These are phyloP conservation scores for Primulina tabacum DNA, from an alignment of 257 asterid species.

Conservation along the genomic window DNA sequence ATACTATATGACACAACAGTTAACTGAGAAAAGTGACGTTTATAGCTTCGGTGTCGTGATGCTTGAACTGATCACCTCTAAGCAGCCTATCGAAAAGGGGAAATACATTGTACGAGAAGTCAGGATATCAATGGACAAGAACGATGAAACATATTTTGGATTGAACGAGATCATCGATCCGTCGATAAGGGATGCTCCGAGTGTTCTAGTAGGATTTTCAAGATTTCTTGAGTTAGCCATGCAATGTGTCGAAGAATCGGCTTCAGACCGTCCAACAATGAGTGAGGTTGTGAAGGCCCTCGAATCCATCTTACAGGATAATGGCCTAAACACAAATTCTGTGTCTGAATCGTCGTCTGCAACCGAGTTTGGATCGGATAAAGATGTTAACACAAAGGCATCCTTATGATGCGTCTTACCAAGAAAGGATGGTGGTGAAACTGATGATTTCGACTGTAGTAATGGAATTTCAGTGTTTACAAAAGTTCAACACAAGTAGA, in stretches of 20 bases:
- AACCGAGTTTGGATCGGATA: conserved; percentile 59
- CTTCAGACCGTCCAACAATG: conserved; percentile 85
- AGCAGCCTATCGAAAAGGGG: conserved; percentile 88
- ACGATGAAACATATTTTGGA: conserved; percentile 57
- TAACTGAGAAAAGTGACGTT: conserved; percentile 87
- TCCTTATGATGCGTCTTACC: conserved; percentile 37
- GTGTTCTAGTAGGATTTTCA: conserved; percentile 47
- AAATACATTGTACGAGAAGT: conserved; percentile 81
- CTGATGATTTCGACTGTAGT: not conserved
- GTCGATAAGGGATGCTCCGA: conserved; percentile 37
- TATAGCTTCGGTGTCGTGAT: conserved; percentile 94
- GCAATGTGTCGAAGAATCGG: conserved; percentile 89
- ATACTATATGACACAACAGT: conserved; percentile 86
- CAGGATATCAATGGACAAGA: conserved; percentile 46
- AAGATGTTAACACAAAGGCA: conserved; percentile 35
- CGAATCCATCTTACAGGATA: conserved; percentile 64
- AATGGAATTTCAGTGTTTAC: not conserved
- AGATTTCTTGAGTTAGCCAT: conserved; percentile 72
- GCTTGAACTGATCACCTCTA: conserved; percentile 86
- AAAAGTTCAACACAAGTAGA: not conserved
- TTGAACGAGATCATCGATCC: conserved; percentile 64
- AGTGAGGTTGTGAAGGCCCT: conserved; percentile 72
- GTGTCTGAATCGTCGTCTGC: conserved; percentile 77
- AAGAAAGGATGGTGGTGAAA: no score
- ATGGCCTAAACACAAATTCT: conserved; percentile 64